These are phyloP conservation scores for Penicillium glabrum DNA, from an alignment of 2,329 filamentous ascomycete genomes.

Conservation along the genomic window DNA sequence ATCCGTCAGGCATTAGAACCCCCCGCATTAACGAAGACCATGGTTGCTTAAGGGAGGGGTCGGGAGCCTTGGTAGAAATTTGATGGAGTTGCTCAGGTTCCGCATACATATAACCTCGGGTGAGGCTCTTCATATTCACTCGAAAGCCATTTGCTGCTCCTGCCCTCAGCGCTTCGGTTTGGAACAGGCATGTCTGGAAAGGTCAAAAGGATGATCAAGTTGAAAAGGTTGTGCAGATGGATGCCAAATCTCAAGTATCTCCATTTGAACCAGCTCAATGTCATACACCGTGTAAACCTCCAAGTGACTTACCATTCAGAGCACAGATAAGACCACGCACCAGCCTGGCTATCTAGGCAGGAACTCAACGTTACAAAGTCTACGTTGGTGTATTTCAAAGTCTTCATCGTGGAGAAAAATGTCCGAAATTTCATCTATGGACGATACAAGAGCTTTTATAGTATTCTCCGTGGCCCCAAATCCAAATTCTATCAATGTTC, in stretches of 20 bases:
- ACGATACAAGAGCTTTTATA: slow-evolving; percentile 16
- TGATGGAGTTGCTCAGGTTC: background rate
- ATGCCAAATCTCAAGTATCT: background rate
- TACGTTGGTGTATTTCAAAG: background rate
- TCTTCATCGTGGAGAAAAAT: background rate
- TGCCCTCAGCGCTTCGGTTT: background rate
- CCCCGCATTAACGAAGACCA: slow-evolving; percentile 7
- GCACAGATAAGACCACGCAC: background rate
- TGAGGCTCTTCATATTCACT: background rate
- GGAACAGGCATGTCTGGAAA: background rate
- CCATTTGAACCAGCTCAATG: background rate
- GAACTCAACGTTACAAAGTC: background rate
- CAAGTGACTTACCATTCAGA: background rate
- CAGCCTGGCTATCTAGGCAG: background rate
- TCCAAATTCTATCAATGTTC: slow-evolving; percentile 17
- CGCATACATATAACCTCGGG: background rate
- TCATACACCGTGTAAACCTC: background rate
- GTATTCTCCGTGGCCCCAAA: slow-evolving; percentile 4
- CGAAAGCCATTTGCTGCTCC: background rate
- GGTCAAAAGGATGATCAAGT: background rate
- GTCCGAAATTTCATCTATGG: slow-evolving; percentile 5
- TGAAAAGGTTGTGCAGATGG: background rate
- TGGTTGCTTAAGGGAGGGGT: background rate
- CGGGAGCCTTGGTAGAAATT: background rate
- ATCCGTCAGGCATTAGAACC: slow-evolving; percentile 9